Base-by-base conservation (phyloP, 768 basidiomycete genomes). In the Suillus ampliporus region DNA sequence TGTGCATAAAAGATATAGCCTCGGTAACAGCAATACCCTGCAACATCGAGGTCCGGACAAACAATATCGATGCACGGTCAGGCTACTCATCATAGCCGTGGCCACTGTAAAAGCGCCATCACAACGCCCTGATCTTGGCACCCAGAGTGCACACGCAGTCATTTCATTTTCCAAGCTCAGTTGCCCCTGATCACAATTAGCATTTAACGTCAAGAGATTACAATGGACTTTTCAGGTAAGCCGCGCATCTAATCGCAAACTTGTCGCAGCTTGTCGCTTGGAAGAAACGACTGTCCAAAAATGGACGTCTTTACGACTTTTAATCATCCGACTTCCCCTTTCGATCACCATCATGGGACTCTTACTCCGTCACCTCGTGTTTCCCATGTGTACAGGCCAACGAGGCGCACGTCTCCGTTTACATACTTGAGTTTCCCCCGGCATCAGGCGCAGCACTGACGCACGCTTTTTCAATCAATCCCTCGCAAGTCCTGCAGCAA, bases 291-390 rank as follows among this genome's bases (percentile, higher is more conserved):
- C 13, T 4, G 17, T 56, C 54, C 37, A 2, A 56, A 40, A 56
- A 26, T 19, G 37, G 54, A 56, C 3, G 10, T 37, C 19, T 35
- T n/a, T 13, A 3, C 13, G 3, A 52, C 31, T 23, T 46, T 35
- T 40, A 17, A 40, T 31, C 53, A 10, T 19, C 23, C 37, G 6
- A 19, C 54, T 56, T 56, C 54, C 54, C 23, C 54, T 56, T 56
- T 41, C 23, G 38, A 56, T 56, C 38, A 9, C 54, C 38, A 56
- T 56, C 38, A 41, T 26, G 54, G 17, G 38, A 56, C 17, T 26
- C 38, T 40, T 40, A 28, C 54, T 38, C 21, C 21, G 47, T 41
- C 23, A 21, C 73, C 72, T 74, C 73, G 64, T 69, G 69, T 72
- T 61, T 34, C 6, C 52, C 61, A 67, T 63, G 62, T 52, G 61